Conservation (phyloP, 257 asterid genomes). For the Avicennia marina region DNA sequence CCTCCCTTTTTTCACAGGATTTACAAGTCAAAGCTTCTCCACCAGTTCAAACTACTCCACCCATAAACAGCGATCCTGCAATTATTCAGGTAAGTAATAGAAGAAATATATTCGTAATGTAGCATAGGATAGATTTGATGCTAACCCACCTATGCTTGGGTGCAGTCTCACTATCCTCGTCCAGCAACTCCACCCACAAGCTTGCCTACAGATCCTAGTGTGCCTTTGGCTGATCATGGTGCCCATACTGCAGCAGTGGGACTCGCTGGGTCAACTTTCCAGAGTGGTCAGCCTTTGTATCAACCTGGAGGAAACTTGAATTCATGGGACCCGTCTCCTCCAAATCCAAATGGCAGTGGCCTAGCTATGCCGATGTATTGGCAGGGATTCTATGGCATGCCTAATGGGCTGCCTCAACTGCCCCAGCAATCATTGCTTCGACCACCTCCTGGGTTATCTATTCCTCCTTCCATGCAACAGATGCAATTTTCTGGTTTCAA, state of each 20-base stretch:
- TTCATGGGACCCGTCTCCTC: slow-evolving; percentile 88
- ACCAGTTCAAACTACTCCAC: slow-evolving; percentile 51
- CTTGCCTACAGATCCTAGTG: slow-evolving; percentile 58
- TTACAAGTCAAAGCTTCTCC: slow-evolving; percentile 92
- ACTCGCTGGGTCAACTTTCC: slow-evolving; percentile 56
- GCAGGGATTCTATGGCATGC: slow-evolving; percentile 87
- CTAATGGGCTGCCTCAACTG: slow-evolving; percentile 70
- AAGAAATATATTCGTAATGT: neutral
- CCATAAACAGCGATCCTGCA: slow-evolving; percentile 86
- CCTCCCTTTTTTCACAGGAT: slow-evolving; percentile 62
- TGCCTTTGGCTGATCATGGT: slow-evolving; percentile 46
- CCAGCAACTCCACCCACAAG: slow-evolving; percentile 56
- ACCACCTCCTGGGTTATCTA: slow-evolving; percentile 73
- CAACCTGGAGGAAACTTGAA: slow-evolving; percentile 87
- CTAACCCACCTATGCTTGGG: slow-evolving; percentile 19
- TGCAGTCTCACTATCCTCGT: slow-evolving; percentile 91
- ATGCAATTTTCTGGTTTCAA: slow-evolving; percentile 68
- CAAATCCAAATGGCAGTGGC: slow-evolving; percentile 66
- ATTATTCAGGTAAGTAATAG: slow-evolving; percentile 36
- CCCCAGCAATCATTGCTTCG: slow-evolving; percentile 76
- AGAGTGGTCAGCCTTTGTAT: slow-evolving; percentile 66
- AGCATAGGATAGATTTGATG: slow-evolving; percentile 2
- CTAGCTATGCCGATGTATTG: slow-evolving; percentile 91
- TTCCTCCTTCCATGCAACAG: slow-evolving; percentile 79
- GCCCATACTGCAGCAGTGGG: slow-evolving; percentile 62